Evolutionary conservation across 352 stramenopile species (phyloP).

Genomic region (Ophiocytium majus): DNA sequence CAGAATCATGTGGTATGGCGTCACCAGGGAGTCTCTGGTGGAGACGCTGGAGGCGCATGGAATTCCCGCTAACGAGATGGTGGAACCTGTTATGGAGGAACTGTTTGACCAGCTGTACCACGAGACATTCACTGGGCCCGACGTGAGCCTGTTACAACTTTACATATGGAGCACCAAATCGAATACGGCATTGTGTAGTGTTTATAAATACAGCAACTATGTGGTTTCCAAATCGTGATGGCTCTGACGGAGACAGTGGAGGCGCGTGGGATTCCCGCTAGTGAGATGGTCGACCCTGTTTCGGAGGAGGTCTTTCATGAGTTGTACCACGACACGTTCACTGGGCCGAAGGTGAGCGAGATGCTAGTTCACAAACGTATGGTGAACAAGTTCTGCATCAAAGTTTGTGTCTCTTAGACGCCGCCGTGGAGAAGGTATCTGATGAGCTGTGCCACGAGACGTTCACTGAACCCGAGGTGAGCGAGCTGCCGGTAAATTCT

Average conservation of each 20-base stretch:
- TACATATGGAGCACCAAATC: no score
- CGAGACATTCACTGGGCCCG: conserved; percentile 18
- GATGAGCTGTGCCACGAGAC: conserved; percentile 24
- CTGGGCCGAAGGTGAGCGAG: conserved; percentile 10
- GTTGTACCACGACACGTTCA: conserved; percentile 18
- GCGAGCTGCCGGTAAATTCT: no score
- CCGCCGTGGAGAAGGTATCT: conserved; percentile 6
- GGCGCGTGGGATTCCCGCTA: background rate
- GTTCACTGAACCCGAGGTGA: conserved; percentile 19
- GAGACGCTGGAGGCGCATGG: background rate
- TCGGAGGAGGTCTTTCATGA: conserved; percentile 21
- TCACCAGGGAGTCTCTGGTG: background rate
- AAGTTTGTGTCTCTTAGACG: no score
- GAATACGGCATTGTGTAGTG: no score
- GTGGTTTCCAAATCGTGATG: no score
- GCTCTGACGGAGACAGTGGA: background rate
- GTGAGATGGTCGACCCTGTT: conserved; percentile 24
- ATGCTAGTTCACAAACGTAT: no score
- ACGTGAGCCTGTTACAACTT: no score
- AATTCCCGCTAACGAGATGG: conserved; percentile 1
- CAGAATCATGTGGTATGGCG: no score
- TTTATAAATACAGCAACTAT: no score
- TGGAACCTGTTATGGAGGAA: conserved; percentile 22
- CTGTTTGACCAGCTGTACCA: conserved; percentile 24
- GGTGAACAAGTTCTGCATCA: no score